These are phyloP conservation scores for Glonium stellatum DNA, from an alignment of 495 filamentous ascomycete genomes.

Conservation along the genomic window DNA sequence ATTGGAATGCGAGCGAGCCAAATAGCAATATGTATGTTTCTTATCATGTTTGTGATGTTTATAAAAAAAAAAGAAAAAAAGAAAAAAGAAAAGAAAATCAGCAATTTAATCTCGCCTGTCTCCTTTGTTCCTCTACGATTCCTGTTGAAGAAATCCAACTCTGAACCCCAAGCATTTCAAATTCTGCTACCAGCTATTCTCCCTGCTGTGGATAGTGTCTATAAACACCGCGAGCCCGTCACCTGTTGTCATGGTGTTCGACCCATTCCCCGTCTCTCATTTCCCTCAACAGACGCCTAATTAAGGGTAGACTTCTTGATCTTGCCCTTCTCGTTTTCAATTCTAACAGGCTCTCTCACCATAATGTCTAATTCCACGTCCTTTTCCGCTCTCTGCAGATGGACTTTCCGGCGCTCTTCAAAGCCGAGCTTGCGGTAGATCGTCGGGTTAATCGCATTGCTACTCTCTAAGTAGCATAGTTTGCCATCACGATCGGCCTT, in stretches of 20 bases:
- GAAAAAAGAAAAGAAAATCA: not conserved
- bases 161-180: not conserved
- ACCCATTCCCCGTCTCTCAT: not conserved
- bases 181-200: not conserved
- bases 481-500: slow-evolving; percentile 59
- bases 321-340: slow-evolving; percentile 1
- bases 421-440: slow-evolving; percentile 71
- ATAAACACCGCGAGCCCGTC: not conserved
- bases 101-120: not conserved
- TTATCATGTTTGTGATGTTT: no score
- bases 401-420: slow-evolving; percentile 49
- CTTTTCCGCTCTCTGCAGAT: slow-evolving; percentile 50
- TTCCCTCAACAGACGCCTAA: not conserved
- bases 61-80: no score
- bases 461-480: slow-evolving; percentile 69
- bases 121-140: not conserved
- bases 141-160: slow-evolving; percentile 23
- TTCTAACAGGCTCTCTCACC: slow-evolving; percentile 54
- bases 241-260: slow-evolving; percentile 21
- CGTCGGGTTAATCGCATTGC: slow-evolving; percentile 53
- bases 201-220: no score
- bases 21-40: no score
- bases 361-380: slow-evolving; percentile 68
- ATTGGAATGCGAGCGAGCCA: no score
- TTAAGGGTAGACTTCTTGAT: not conserved